Percentiles rank a stretch among this genome's conserved stretches.
phyloP scores from a whole-genome alignment of 805 yeast genomes.

The Yamadazyma sp. region DNA sequence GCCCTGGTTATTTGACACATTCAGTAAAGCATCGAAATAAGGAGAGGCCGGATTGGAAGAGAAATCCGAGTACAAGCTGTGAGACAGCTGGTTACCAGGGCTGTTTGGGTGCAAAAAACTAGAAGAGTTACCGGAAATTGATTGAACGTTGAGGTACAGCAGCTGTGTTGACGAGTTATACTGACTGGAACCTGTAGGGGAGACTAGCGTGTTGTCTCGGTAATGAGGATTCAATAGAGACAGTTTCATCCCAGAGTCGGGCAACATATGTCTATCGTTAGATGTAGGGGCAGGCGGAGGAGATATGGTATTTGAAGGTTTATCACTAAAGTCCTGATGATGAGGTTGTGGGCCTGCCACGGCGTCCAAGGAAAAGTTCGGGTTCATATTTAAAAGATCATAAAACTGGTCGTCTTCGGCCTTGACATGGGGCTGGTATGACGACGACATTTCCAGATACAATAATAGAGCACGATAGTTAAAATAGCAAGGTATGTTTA shows the following conservation, averaged over 20 bases:
- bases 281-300: constrained; percentile 19
- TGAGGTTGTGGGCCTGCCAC: constrained; percentile 6
- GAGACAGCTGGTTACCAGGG: constrained; percentile 16
- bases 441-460: constrained; percentile 6
- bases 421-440: constrained; percentile 11
- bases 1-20: constrained; percentile 10
- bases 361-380: constrained; percentile 13
- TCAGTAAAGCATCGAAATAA: constrained; percentile 34
- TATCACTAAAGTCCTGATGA: background rate
- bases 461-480: no score
- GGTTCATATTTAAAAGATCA: constrained; percentile 32
- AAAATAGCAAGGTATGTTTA: background rate
- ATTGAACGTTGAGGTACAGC: constrained; percentile 7
- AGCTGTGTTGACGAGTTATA: constrained; percentile 1
- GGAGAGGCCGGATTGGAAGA: constrained; percentile 40
- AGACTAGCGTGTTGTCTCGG: constrained; percentile 20
- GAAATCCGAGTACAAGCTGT: constrained; percentile 35
- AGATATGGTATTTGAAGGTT: constrained; percentile 5
- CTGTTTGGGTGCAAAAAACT: constrained; percentile 14
- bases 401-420: constrained; percentile 28
- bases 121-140: constrained; percentile 1
- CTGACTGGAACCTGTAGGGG: background rate
- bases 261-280: constrained; percentile 17
- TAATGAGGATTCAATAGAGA: constrained; percentile 18
- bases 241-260: constrained; percentile 2